Conservation (phyloP, 345 rosid genomes). For the Euphorbia pulcherrima region DNA sequence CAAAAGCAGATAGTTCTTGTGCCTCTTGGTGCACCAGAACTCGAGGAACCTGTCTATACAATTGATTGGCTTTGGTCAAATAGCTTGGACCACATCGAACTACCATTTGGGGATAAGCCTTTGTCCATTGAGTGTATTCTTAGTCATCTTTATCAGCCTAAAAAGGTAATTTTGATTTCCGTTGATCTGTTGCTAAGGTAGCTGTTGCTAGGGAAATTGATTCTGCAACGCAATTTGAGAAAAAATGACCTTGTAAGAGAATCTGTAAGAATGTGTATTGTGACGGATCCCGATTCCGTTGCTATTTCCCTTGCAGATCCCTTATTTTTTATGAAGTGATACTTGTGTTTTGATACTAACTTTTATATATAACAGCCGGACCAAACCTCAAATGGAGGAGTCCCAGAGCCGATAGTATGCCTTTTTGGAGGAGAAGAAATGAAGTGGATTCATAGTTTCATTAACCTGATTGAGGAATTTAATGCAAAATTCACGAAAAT, state of each 20-base stretch:
- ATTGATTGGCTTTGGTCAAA: not conserved
- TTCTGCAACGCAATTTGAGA: no score
- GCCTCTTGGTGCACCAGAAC: not conserved
- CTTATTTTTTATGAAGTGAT: no score
- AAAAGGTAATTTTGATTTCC: not conserved
- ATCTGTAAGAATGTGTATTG: no score
- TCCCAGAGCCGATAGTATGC: not conserved
- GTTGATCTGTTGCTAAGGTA: no score
- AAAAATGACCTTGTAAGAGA: no score
- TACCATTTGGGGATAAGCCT: not conserved
- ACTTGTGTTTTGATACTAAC: not conserved
- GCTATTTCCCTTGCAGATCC: no score
- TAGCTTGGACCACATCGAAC: not conserved
- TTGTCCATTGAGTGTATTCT: not conserved
- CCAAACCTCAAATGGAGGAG: not conserved
- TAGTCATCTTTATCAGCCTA: not conserved
- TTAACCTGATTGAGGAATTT: not conserved
- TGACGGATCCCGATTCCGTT: no score
- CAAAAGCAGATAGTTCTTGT: not conserved
- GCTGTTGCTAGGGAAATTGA: no score
- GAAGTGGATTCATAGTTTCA: not conserved
- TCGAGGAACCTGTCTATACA: not conserved
- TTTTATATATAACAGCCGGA: not conserved
- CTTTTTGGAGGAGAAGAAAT: constrained; percentile 4
- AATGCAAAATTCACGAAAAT: not conserved